Percentiles rank a stretch among this genome's conserved stretches.
Evolutionary conservation across 352 stramenopile species (phyloP).

Genomic region (Phytophthora cactorum): DNA sequence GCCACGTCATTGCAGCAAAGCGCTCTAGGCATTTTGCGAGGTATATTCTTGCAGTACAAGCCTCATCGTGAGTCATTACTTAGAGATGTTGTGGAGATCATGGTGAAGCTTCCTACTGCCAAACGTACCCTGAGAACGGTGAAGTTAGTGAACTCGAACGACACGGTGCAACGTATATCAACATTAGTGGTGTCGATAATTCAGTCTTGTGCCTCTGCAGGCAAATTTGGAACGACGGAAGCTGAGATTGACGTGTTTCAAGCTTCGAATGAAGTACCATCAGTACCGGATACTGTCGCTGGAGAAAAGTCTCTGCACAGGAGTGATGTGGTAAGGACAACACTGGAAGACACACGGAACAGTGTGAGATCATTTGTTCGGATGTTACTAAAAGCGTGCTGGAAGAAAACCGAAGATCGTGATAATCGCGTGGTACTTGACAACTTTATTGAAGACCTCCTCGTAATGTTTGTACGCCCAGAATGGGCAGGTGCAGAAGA

Average conservation of each 20-base stretch:
- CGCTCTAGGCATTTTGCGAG: constrained; percentile 59
- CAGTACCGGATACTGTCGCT: constrained; percentile 25
- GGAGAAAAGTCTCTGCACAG: constrained; percentile 24
- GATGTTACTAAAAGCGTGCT: constrained; percentile 69
- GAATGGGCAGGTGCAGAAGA: constrained; percentile 82
- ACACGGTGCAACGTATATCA: constrained; percentile 71
- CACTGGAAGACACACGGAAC: constrained; percentile 42
- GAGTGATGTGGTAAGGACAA: constrained; percentile 10
- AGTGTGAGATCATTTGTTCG: constrained; percentile 54
- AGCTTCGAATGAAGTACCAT: constrained; percentile 15
- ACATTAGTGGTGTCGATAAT: constrained; percentile 71
- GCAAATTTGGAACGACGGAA: constrained; percentile 11
- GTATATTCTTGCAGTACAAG: constrained; percentile 73
- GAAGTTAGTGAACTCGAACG: constrained; percentile 61
- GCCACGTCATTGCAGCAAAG: constrained; percentile 71
- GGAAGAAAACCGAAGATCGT: constrained; percentile 85
- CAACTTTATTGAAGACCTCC: constrained; percentile 85
- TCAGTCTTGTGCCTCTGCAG: constrained; percentile 47
- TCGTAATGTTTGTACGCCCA: constrained; percentile 80
- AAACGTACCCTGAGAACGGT: constrained; percentile 78
- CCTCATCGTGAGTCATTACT: constrained; percentile 66
- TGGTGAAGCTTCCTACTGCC: constrained; percentile 76
- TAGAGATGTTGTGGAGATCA: constrained; percentile 71
- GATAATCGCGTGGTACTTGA: constrained; percentile 80
- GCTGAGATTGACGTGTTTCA: neutral